These are phyloP conservation scores for Erigeron canadensis DNA, from an alignment of 129 eudicot species.

Conservation along the genomic window DNA sequence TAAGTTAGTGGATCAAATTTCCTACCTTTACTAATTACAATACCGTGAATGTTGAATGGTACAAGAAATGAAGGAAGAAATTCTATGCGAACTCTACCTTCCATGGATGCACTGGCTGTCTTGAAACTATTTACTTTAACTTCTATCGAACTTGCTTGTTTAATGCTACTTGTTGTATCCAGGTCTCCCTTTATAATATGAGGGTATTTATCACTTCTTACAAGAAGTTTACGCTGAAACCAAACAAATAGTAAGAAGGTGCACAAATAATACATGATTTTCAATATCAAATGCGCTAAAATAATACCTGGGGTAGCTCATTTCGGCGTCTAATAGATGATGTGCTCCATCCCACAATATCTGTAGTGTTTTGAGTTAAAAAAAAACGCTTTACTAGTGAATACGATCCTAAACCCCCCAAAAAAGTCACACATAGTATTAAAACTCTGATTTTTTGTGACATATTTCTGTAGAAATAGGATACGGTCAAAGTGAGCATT, in stretches of 20 bases:
- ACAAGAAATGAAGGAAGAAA: slow-evolving; percentile 7
- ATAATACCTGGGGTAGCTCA: slow-evolving; percentile 76
- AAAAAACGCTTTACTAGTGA: slow-evolving; percentile 19
- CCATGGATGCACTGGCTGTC: slow-evolving; percentile 48
- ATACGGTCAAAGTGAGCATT: slow-evolving; percentile 91
- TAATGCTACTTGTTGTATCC: slow-evolving; percentile 31
- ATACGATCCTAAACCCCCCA: background rate
- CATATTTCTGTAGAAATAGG: slow-evolving; percentile 30
- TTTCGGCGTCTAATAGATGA: slow-evolving; percentile 67
- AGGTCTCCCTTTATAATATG: slow-evolving; percentile 56
- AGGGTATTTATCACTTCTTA: slow-evolving; percentile 57
- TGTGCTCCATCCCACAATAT: slow-evolving; percentile 94
- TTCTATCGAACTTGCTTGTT: slow-evolving; percentile 37
- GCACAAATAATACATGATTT: background rate
- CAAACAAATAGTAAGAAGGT: slow-evolving; percentile 20
- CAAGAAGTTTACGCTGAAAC: slow-evolving; percentile 57
- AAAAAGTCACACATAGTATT: background rate
- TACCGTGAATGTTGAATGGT: background rate
- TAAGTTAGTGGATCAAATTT: background rate
- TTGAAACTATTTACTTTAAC: slow-evolving; percentile 34
- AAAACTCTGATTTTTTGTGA: background rate
- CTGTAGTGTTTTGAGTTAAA: slow-evolving; percentile 47
- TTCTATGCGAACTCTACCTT: slow-evolving; percentile 45
- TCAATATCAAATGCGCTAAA: background rate
- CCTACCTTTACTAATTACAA: background rate